Evolutionary conservation across 495 filamentous ascomycete species (phyloP).

Genomic region (Pseudoneurospora amorphoporcata): DNA sequence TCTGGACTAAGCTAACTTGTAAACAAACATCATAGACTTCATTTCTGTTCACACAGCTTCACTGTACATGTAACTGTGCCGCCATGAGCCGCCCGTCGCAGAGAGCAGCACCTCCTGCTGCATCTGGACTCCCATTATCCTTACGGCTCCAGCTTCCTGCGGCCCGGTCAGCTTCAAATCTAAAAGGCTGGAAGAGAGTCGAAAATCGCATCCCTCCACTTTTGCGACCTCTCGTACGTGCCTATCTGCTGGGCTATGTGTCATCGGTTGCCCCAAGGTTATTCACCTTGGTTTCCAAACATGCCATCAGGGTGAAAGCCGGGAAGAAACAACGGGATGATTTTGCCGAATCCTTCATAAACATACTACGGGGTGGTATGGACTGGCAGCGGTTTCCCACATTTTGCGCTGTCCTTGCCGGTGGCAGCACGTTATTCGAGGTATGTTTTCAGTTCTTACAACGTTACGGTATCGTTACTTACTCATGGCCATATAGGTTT

Average conservation of each 20-base stretch:
- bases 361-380: conserved; percentile 36
- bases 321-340: conserved; percentile 31
- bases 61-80: neutral
- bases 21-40: neutral
- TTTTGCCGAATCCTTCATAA: conserved; percentile 30
- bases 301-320: conserved; percentile 25
- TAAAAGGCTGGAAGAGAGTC: conserved; percentile 16
- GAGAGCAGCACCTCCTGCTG: neutral
- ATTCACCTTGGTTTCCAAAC: conserved; percentile 43
- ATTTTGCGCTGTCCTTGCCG: conserved; percentile 68
- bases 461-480: neutral
- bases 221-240: conserved; percentile 54
- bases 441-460: conserved; percentile 20
- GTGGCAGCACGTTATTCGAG: conserved; percentile 67
- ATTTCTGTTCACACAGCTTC: neutral
- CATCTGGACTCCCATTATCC: neutral
- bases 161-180: conserved; percentile 1
- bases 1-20: neutral
- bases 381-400: conserved; percentile 61
- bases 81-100: neutral
- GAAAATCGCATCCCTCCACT: conserved; percentile 30
- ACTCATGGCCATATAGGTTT: conserved; percentile 16
- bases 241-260: conserved; percentile 66
- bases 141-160: neutral
- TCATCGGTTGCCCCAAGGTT: conserved; percentile 59